These are phyloP conservation scores for Ophiostoma populinum DNA, from an alignment of 2,329 filamentous ascomycete genomes.

Conservation along the genomic window DNA sequence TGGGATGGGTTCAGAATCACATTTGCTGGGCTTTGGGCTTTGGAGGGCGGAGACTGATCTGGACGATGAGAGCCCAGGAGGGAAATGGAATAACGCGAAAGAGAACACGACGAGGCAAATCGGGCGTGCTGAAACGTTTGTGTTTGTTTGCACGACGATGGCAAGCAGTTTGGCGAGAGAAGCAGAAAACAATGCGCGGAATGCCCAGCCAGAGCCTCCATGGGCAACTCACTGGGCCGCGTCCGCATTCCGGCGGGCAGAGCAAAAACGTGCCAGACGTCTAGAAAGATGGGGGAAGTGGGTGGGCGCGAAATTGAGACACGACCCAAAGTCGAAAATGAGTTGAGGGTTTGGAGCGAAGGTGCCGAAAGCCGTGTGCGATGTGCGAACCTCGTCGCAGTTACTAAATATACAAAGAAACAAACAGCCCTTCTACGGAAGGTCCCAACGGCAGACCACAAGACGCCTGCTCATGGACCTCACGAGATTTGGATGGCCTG, in stretches of 20 bases:
- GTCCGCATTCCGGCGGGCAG: conserved; percentile 1
- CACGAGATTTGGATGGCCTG: too few relatives aligned
- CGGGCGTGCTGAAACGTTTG: too few relatives aligned
- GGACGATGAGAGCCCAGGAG: too few relatives aligned
- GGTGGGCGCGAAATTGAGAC: neutral
- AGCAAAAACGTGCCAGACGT: conserved; percentile 2
- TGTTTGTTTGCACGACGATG: too few relatives aligned
- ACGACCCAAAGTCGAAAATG: neutral
- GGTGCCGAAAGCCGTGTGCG: neutral
- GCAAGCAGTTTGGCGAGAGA: neutral
- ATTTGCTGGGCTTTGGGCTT: too few relatives aligned
- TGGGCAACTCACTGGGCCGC: conserved; percentile 6
- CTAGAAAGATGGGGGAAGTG: neutral
- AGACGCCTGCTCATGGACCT: neutral
- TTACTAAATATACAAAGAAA: too few relatives aligned
- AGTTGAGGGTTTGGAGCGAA: neutral
- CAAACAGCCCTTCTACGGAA: too few relatives aligned
- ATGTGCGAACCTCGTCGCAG: too few relatives aligned
- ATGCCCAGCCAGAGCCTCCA: conserved; percentile 3
- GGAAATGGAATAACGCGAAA: too few relatives aligned
- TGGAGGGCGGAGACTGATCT: too few relatives aligned
- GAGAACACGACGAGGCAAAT: too few relatives aligned
- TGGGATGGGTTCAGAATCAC: too few relatives aligned
- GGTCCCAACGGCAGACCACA: neutral
- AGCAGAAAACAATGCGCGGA: neutral